phyloP scores from a whole-genome alignment of 2,329 filamentous ascomycete genomes.

The Stagonosporopsis vannaccii region DNA sequence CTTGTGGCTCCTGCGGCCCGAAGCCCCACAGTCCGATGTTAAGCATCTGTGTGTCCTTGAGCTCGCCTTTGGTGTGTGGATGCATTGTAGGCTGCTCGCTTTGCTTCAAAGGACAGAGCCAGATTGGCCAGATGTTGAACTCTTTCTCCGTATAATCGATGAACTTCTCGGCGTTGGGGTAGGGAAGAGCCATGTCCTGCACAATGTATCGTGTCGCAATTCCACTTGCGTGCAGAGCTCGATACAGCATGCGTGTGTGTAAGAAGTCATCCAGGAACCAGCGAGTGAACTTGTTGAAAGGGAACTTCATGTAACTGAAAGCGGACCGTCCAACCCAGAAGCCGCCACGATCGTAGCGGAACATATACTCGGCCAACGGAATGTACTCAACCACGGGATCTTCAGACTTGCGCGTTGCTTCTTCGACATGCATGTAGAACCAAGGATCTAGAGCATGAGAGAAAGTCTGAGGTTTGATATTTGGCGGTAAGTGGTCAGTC shows the following conservation, averaged over 20 bases:
- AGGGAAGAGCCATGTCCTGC: slow-evolving; percentile 66
- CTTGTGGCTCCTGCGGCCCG: slow-evolving; percentile 57
- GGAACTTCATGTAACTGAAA: slow-evolving; percentile 69
- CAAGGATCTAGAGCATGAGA: slow-evolving; percentile 56
- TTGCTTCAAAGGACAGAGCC: slow-evolving; percentile 56
- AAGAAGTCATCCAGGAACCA: slow-evolving; percentile 68
- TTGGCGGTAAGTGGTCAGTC: slow-evolving; percentile 45
- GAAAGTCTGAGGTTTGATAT: slow-evolving; percentile 48
- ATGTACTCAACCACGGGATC: slow-evolving; percentile 61
- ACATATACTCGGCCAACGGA: slow-evolving; percentile 71
- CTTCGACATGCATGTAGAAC: slow-evolving; percentile 60
- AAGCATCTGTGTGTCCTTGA: slow-evolving; percentile 52
- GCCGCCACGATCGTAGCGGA: slow-evolving; percentile 73
- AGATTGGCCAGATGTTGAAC: slow-evolving; percentile 57
- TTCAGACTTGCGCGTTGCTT: slow-evolving; percentile 41
- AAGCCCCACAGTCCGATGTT: slow-evolving; percentile 78
- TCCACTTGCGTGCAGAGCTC: slow-evolving; percentile 68
- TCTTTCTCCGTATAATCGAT: slow-evolving; percentile 51
- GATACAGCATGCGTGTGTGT: slow-evolving; percentile 71
- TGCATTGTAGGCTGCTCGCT: slow-evolving; percentile 45
- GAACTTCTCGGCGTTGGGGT: slow-evolving; percentile 53
- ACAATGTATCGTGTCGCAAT: slow-evolving; percentile 68
- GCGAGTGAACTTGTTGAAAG: slow-evolving; percentile 70
- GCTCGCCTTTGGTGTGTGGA: slow-evolving; percentile 39
- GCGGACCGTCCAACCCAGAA: slow-evolving; percentile 72